A percentile compares a stretch with the other conserved stretches of the same genome.
These are phyloP conservation scores for Penicillium roqueforti DNA, from an alignment of 495 filamentous ascomycete species.

Conservation along the genomic window DNA sequence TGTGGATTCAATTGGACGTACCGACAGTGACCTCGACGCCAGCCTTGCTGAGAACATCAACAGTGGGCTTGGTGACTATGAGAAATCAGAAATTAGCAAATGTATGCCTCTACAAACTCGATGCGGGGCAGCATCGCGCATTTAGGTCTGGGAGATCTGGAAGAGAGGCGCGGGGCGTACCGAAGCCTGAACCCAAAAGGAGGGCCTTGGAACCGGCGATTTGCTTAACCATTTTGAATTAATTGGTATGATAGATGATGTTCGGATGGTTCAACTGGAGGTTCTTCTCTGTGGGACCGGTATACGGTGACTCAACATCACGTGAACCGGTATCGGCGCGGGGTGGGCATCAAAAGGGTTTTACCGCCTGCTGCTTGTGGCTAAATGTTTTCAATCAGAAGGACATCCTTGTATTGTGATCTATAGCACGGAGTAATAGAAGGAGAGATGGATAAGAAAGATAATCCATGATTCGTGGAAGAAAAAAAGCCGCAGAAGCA, in stretches of 20 bases:
- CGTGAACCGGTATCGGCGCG: constrained; percentile 28
- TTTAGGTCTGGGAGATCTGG: background rate
- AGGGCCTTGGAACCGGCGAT: constrained; percentile 56
- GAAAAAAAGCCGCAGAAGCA: background rate
- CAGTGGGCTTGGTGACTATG: constrained; percentile 67
- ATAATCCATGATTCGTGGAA: background rate
- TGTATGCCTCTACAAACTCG: constrained; percentile 10
- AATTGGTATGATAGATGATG: constrained; percentile 17
- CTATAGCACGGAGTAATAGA: background rate
- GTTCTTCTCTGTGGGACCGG: constrained; percentile 3
- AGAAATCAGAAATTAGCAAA: constrained; percentile 8
- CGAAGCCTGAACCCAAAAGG: constrained; percentile 74
- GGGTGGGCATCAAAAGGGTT: constrained; percentile 1
- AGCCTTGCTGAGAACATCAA: constrained; percentile 70
- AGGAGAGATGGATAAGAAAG: background rate
- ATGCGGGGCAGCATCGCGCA: constrained; percentile 30
- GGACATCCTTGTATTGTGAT: background rate
- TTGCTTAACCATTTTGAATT: constrained; percentile 33
- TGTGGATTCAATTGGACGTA: constrained; percentile 38
- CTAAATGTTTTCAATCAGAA: background rate
- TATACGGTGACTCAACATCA: constrained; percentile 24
- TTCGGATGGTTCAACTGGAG: constrained; percentile 6
- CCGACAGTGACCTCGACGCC: constrained; percentile 80
- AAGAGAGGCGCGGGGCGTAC: constrained; percentile 21
- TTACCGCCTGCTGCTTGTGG: background rate